Base-by-base conservation (phyloP, 306 rosid genomes). In the Cicer arietinum region DNA sequence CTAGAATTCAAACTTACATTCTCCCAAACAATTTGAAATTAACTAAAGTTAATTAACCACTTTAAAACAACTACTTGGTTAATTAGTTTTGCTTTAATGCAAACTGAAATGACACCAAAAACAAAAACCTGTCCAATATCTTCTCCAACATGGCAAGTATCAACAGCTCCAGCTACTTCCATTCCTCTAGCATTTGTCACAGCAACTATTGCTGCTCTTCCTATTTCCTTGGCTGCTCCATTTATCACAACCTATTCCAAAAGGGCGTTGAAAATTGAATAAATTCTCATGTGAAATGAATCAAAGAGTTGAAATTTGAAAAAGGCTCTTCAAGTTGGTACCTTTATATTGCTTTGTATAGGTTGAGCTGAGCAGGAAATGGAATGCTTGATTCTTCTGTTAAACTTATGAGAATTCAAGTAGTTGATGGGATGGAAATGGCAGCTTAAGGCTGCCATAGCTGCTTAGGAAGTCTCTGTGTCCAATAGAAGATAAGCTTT, bases 151-250 rank as follows among this genome's bases (percentile, higher is more conserved):
- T 75, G 79, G 39, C 57, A 53, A 71, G 47, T 75, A 79, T 85
- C 86, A 67, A 85, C 81, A 1, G 86, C 86, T 58, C 86, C 88
- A 44, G 86, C 86, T 17, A 85, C 71, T 25, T 85, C 88, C 88
- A 85, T 85, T 71, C 88, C 86, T 68, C 84, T 81, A 39, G 88
- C 88, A 67, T 82, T 94, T 8, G 87, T 92, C 78, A 94, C 95
- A 61, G 96, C 99, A 69, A 81, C 76, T 7, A 92, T 82, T 43
- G 99, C 97, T 12, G 97, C 97, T 61, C 90, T 89, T 76, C 99
- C 97, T 73, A 94, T 88, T 81, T 94, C 99, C 86, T 94, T 94
- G 8, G 97, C 91, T 70, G 95, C 97, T 71, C 95, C 96, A 84
- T 94, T 94, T 76, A 94, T 80, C 78, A 94, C 87, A 4, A 91